phyloP scores from a whole-genome alignment of 495 filamentous ascomycete species.

The Lindgomyces ingoldianus region DNA sequence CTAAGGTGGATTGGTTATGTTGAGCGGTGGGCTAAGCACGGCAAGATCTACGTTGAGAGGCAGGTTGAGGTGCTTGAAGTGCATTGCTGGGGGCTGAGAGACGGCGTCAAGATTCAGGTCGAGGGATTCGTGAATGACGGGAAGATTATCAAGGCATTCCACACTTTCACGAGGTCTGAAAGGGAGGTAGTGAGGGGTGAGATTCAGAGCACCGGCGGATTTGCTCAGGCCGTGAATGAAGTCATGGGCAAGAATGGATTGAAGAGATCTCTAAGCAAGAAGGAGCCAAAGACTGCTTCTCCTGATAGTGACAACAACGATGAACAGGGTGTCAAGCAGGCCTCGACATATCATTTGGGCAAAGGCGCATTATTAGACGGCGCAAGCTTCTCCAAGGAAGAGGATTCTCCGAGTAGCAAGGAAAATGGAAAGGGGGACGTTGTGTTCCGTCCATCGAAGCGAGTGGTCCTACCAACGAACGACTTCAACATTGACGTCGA shows the following conservation, averaged over 20 bases:
- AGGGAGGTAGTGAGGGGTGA: slow-evolving; percentile 60
- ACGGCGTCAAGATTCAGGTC: slow-evolving; percentile 84
- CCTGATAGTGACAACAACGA: background rate
- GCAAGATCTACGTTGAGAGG: slow-evolving; percentile 80
- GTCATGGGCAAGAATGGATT: slow-evolving; percentile 37
- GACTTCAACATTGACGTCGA: slow-evolving; percentile 92
- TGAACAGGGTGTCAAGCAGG: slow-evolving; percentile 2
- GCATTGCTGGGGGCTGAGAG: slow-evolving; percentile 83
- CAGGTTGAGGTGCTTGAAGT: slow-evolving; percentile 83
- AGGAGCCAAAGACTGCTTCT: slow-evolving; percentile 33
- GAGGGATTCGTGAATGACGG: slow-evolving; percentile 87
- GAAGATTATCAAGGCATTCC: slow-evolving; percentile 78
- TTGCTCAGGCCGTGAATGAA: slow-evolving; percentile 56
- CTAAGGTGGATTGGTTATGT: slow-evolving; percentile 87
- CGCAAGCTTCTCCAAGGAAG: slow-evolving; percentile 8
- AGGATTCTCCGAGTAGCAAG: background rate
- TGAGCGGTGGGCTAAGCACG: slow-evolving; percentile 74
- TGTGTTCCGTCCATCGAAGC: slow-evolving; percentile 70
- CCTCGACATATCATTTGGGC: background rate
- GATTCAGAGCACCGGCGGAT: slow-evolving; percentile 46
- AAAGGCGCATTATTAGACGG: slow-evolving; percentile 18
- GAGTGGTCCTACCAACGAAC: slow-evolving; percentile 69
- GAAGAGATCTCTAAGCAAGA: slow-evolving; percentile 25
- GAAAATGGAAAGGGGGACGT: slow-evolving; percentile 50
- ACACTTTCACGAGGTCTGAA: slow-evolving; percentile 75